A percentile compares a stretch with the other conserved stretches of the same genome.
These are phyloP conservation scores for Fusarium sp. DNA, from an alignment of 2,329 filamentous ascomycete genomes.

Conservation along the genomic window DNA sequence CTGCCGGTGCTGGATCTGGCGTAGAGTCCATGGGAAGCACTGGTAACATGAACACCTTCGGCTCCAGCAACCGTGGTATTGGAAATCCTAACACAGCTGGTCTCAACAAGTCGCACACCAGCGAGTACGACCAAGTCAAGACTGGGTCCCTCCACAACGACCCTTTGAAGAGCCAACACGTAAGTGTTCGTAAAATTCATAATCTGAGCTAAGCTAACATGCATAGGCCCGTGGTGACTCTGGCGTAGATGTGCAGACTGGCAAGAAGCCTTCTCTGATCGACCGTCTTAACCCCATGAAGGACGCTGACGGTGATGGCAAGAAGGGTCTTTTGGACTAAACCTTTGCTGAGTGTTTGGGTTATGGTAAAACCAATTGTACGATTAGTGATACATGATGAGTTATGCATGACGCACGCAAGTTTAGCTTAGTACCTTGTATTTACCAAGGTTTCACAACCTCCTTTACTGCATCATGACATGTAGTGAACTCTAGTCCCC, in stretches of 20 bases:
- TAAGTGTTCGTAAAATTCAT: background rate
- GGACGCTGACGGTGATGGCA: conserved; percentile 41
- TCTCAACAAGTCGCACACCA: conserved; percentile 10
- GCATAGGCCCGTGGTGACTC: conserved; percentile 21
- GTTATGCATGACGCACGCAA: background rate
- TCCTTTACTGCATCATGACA: background rate
- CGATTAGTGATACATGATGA: conserved; percentile 12
- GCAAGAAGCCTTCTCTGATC: conserved; percentile 37
- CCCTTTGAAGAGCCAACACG: conserved; percentile 24
- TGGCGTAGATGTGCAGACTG: conserved; percentile 13
- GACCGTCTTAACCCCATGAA: conserved; percentile 40
- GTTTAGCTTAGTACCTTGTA: background rate
- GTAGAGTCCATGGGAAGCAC: conserved; percentile 3
- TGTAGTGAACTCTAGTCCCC: background rate
- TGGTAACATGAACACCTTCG: background rate
- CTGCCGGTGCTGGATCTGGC: conserved; percentile 2
- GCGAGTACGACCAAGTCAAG: conserved; percentile 12
- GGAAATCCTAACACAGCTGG: conserved; percentile 24
- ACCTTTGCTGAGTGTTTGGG: accelerated
- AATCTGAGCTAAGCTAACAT: background rate
- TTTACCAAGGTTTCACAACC: background rate
- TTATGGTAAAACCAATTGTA: conserved; percentile 10
- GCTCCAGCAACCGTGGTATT: background rate
- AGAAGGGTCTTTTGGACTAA: conserved; percentile 39
- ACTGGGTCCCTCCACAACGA: conserved; percentile 33